These are phyloP conservation scores for Dactylella cylindrospora DNA, from an alignment of 2,329 filamentous ascomycete genomes.

Conservation along the genomic window DNA sequence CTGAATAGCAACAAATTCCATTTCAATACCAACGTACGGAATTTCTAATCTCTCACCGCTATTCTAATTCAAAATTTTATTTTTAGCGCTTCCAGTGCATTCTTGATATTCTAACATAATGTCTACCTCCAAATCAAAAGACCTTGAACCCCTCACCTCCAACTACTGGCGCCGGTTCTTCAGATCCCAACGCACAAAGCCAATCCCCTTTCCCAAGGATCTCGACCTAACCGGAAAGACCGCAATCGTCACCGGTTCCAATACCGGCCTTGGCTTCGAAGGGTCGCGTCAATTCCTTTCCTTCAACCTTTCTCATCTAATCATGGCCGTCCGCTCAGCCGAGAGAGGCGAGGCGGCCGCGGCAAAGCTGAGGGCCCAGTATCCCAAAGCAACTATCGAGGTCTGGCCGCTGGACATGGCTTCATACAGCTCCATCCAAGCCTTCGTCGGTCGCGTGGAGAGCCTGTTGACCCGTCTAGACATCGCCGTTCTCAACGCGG, in stretches of 20 bases:
- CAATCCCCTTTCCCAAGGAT: slow-evolving; percentile 13
- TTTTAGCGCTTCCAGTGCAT: no score
- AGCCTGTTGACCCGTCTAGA: slow-evolving; percentile 53
- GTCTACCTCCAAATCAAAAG: no score
- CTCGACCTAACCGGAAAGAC: slow-evolving; percentile 38
- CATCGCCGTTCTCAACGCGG: slow-evolving; percentile 56
- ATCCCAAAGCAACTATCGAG: slow-evolving; percentile 53
- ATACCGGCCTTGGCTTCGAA: slow-evolving; percentile 58
- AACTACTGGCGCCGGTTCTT: slow-evolving; percentile 42
- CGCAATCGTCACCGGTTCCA: slow-evolving; percentile 58
- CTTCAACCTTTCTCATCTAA: slow-evolving; percentile 53
- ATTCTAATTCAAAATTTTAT: no score
- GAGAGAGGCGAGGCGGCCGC: slow-evolving; percentile 55
- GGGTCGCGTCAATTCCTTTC: slow-evolving; percentile 53
- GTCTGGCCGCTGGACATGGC: slow-evolving; percentile 59
- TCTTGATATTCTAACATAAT: no score
- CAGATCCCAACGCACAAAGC: slow-evolving; percentile 27
- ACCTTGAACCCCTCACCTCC: slow-evolving; percentile 27
- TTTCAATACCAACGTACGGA: no score
- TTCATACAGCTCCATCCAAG: slow-evolving; percentile 55
- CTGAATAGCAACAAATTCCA: no score
- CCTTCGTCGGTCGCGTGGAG: slow-evolving; percentile 53
- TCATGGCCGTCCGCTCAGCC: slow-evolving; percentile 56
- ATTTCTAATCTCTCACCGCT: no score
- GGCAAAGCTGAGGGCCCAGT: slow-evolving; percentile 50